Evolutionary conservation across 179 eudicot species (phyloP).

Genomic region (Actinidia polygama): DNA sequence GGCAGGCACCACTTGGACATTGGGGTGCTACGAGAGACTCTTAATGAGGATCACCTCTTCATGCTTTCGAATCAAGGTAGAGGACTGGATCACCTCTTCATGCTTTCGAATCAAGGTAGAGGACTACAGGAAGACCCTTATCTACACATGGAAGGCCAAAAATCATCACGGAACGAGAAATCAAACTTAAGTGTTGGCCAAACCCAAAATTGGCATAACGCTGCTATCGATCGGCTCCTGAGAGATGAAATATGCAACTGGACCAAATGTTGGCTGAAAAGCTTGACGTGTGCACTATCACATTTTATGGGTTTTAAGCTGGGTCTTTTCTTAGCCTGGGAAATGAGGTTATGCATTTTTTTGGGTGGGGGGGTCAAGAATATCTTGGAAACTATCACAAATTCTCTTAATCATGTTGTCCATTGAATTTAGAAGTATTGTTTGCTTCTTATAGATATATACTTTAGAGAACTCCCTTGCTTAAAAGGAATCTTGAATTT

Average conservation of each 20-base stretch:
- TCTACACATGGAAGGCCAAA: not conserved
- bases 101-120: slow-evolving; percentile 5
- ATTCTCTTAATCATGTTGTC: not conserved
- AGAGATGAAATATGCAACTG: not conserved
- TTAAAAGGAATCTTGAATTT: not conserved
- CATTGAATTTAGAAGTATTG: not conserved
- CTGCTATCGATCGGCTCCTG: not conserved
- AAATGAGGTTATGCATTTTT: not conserved
- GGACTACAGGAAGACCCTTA: not conserved
- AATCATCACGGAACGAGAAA: not conserved
- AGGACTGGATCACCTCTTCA: too few species aligned
- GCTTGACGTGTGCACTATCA: not conserved
- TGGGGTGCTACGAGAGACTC: not conserved
- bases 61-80: not conserved
- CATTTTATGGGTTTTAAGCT: not conserved
- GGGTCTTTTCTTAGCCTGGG: not conserved
- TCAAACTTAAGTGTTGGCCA: not conserved
- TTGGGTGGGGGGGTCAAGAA: too few species aligned
- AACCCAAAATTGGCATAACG: not conserved
- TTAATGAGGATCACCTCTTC: not conserved
- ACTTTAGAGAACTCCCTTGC: not conserved
- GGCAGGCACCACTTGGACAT: not conserved
- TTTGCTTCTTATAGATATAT: not conserved
- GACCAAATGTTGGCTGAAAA: not conserved
- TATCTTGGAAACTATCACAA: not conserved